Evolutionary conservation across 2,329 filamentous ascomycete species (phyloP), one percentile per base, ranked within the genome.

Genomic region (Xylariaceae sp.): DNA sequence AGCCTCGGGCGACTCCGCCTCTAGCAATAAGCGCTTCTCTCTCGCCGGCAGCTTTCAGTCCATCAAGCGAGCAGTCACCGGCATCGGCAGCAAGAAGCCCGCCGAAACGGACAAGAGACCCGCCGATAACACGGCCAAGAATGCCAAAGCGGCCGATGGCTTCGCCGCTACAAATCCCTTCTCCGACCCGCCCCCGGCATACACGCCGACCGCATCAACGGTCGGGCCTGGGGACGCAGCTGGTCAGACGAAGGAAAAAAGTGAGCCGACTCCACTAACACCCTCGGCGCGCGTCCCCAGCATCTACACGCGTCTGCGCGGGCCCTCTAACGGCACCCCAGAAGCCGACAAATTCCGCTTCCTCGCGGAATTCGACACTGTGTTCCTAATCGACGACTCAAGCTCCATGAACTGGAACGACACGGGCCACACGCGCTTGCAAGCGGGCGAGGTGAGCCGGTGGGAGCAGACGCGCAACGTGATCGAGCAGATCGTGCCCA

Each of bases 351-450:
- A 66, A 2, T 69, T 69, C 71, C 82, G 85, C 1, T 96, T 96
- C 71, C 84, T 97, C 4, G 73, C 76, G 48, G 80, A 80, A 13
- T 97, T 96, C 71, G 91, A 97, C 75, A 97, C 92, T 37, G 76
- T 93, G 58, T 92, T 97, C 72, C 76, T 97, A 1, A 90, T 97
- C 70, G 93, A 97, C 71, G 93, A 97, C 77, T 92, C 88, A n/a
- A 84, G 85, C 4, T 92, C 88, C 67, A 97, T 97, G 93, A 77
- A 79, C 18, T 57, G 1, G 90, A 88, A 13, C 71, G 77, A n/a
- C 82, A 81, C 5, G 15, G 56, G 60, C 10, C 10, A 44, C 2
- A 1, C 3, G 35, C 13, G 10, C 3, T 1, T 15, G 2, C 35
- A 18, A 30, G 10, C 30, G 11, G 56, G 53, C 47, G 48, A 60